Evolutionary conservation across 345 rosid species (phyloP), one percentile per base, ranked within the genome.

Genomic region (Ricinus communis): DNA sequence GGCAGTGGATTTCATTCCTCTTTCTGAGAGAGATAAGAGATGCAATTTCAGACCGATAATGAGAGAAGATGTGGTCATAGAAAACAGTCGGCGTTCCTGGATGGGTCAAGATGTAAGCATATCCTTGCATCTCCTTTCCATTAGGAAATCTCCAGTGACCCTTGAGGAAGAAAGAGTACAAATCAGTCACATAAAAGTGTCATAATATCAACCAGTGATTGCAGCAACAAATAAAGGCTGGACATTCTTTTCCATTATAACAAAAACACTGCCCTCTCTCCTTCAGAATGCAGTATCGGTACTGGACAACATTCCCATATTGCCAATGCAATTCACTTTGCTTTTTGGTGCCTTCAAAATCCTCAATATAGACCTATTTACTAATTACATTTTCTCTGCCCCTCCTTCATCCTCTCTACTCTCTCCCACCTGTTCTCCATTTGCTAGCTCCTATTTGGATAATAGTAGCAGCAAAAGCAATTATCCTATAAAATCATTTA

Each of bases 91-190:
- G 98, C 25, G 97, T 94, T 79, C 98, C 98, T 69, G 98, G 95
- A 84, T 94, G 98, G 68, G 98, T 94, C 79, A 94, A 58, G 74
- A 86, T 91, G 80, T 94, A 94, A 30, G 96, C 98, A 75, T 94
- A 94, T 76, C 98, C 98, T 85, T 91, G 98, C 97, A 94, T 88
- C 82, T 94, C 97, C 67, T 87, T 91, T 54, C 93, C 97, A n/a
- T 77, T 74, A 5, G 99, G 99, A 82, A 94, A 94, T 82, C 97
- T 88, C 97, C 99, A 94, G 28, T 94, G 99, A 71, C 97, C 97
- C 97, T 94, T 74, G 47, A 60, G 15, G 18, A 49, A 49, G 8
- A 62, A 21, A 57, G 24, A 19, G 24, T 36, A 45, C 16, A 51
- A 24, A 43, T 41, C 7, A 36, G 60, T 43, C 22, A 65, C 43